Conservation (phyloP, 2,329 filamentous ascomycete genomes). For the Verticillium nubilum region DNA sequence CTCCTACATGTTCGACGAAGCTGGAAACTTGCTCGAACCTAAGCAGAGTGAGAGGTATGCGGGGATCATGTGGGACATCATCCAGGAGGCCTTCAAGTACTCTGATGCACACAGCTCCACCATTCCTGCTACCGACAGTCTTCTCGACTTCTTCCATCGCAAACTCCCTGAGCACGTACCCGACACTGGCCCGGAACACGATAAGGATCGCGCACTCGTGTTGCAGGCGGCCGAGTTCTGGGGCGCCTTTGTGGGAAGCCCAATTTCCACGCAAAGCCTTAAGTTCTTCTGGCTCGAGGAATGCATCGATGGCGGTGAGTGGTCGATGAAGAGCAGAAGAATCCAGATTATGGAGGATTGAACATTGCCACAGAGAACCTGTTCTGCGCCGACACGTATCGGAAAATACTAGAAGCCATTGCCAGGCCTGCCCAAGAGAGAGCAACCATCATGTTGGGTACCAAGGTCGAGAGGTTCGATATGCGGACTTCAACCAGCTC, state of each 20-base stretch:
- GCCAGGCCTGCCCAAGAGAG: constrained; percentile 49
- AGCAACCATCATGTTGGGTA: constrained; percentile 48
- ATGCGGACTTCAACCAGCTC: constrained; percentile 18
- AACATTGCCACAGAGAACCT: constrained; percentile 42
- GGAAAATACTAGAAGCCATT: constrained; percentile 52
- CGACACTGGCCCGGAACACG: constrained; percentile 32
- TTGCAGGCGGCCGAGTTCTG: constrained; percentile 57
- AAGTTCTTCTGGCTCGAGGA: constrained; percentile 77
- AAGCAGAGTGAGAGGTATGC: constrained; percentile 41
- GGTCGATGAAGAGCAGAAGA: neutral
- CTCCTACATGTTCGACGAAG: constrained; percentile 51
- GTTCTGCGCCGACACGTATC: constrained; percentile 55
- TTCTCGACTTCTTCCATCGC: constrained; percentile 48
- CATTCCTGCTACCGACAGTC: constrained; percentile 40
- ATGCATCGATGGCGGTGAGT: constrained; percentile 63
- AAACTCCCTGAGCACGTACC: constrained; percentile 40
- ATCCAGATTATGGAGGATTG: constrained; percentile 2
- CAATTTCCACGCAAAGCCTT: constrained; percentile 59
- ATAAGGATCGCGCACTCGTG: constrained; percentile 35
- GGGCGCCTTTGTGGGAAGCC: constrained; percentile 66
- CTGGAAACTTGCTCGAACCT: constrained; percentile 43
- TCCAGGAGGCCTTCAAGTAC: constrained; percentile 61
- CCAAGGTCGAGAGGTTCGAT: constrained; percentile 39
- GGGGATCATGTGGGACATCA: constrained; percentile 60
- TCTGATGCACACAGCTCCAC: constrained; percentile 51